These are phyloP conservation scores for Apiospora aurea DNA, from an alignment of 2,329 filamentous ascomycete species.

Conservation along the genomic window DNA sequence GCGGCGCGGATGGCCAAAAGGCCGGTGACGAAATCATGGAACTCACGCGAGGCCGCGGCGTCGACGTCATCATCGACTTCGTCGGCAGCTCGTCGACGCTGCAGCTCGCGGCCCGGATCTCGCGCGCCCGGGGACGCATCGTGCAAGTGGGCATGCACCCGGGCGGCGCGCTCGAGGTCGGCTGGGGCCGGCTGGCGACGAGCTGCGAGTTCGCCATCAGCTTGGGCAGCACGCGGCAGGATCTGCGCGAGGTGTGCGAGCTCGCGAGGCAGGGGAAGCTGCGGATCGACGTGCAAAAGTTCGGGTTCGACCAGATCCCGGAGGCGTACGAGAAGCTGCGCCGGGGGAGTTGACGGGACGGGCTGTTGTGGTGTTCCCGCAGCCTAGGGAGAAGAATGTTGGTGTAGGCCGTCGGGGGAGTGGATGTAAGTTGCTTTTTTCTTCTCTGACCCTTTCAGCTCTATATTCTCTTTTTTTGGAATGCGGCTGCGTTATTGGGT, in stretches of 20 bases:
- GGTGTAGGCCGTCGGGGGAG: neutral
- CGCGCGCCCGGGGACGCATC: constrained; percentile 30
- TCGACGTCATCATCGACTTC: constrained; percentile 42
- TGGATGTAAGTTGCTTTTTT: neutral
- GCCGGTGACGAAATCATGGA: constrained; percentile 32
- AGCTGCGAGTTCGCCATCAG: constrained; percentile 34
- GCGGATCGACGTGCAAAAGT: constrained; percentile 31
- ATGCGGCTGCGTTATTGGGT: neutral
- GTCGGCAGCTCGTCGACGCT: constrained; percentile 30
- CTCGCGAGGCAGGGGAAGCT: constrained; percentile 30
- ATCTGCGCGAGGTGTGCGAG: constrained; percentile 32
- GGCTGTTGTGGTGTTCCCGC: constrained; percentile 32
- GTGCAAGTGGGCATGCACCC: constrained; percentile 33
- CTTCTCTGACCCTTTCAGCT: neutral
- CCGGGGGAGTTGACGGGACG: constrained; percentile 28
- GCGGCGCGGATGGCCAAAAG: neutral
- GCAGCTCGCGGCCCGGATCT: constrained; percentile 30
- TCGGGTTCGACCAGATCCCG: constrained; percentile 30
- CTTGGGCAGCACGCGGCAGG: constrained; percentile 32
- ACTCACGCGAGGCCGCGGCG: constrained; percentile 38
- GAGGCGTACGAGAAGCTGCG: constrained; percentile 30
- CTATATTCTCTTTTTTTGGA: accelerated
- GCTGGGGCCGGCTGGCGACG: constrained; percentile 32
- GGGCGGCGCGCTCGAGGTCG: constrained; percentile 30
- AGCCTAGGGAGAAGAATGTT: neutral